These are phyloP conservation scores for Penstemon newberryi DNA, from an alignment of 257 asterid genomes.

Conservation along the genomic window DNA sequence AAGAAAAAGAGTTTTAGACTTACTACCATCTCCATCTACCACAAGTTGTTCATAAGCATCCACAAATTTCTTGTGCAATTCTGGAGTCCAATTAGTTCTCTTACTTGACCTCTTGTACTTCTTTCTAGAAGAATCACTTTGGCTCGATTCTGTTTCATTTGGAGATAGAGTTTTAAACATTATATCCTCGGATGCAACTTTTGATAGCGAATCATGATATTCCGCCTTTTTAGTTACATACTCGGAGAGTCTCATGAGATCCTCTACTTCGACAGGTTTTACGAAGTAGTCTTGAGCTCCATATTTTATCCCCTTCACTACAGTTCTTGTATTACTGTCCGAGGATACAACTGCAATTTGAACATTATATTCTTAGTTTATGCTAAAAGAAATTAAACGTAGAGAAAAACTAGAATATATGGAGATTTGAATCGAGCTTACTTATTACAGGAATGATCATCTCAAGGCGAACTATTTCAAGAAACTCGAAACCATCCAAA, in stretches of 20 bases:
- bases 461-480: constrained; percentile 8
- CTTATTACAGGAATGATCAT: constrained; percentile 18
- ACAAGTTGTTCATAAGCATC: not conserved
- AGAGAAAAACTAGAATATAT: too few species aligned
- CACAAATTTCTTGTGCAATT: constrained; percentile 7
- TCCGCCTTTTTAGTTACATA: constrained; percentile 8
- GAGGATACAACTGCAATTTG: constrained; percentile 13
- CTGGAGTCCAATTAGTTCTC: constrained; percentile 2
- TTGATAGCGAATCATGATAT: not conserved
- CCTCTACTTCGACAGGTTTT: constrained; percentile 19
- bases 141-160: not conserved
- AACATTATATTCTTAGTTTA: not conserved
- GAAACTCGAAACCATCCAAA: constrained; percentile 17
- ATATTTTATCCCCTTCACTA: constrained; percentile 13
- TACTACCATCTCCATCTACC: constrained; percentile 2
- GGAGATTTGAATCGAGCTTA: not conserved
- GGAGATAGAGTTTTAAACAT: not conserved
- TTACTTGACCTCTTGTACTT: not conserved
- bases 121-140: constrained; percentile 11
- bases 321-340: not conserved
- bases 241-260: constrained; percentile 6
- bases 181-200: not conserved
- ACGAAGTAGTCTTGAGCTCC: constrained; percentile 19
- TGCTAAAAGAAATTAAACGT: not conserved
- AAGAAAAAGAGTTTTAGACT: not conserved